Conservation (phyloP, 306 rosid species). For the Argentina anserina region DNA sequence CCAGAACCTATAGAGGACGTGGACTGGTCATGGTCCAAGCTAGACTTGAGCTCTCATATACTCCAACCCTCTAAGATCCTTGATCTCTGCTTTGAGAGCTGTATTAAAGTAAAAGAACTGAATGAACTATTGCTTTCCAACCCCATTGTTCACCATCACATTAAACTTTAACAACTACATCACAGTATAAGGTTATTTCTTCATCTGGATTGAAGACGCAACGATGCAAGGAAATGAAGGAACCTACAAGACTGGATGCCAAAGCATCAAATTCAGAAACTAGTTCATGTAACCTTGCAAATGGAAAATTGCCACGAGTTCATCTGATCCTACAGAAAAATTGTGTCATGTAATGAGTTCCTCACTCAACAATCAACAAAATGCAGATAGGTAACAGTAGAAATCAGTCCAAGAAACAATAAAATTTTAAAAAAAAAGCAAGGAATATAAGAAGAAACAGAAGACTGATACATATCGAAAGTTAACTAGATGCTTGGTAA, state of each 20-base stretch:
- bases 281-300: background rate
- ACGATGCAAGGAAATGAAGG: background rate
- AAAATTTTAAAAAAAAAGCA: background rate
- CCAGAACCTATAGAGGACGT: slow-evolving; percentile 1
- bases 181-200: background rate
- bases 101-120: slow-evolving; percentile 40
- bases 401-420: background rate
- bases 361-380: background rate
- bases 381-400: background rate
- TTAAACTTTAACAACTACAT: slow-evolving; percentile 30
- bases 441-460: background rate
- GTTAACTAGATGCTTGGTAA: background rate
- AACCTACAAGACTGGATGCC: background rate
- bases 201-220: slow-evolving; percentile 7
- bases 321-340: background rate
- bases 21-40: slow-evolving; percentile 36
- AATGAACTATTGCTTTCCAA: slow-evolving; percentile 35
- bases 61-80: slow-evolving; percentile 7
- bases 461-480: background rate
- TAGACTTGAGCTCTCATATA: slow-evolving; percentile 18
- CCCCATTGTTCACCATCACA: slow-evolving; percentile 33
- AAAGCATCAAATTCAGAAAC: background rate
- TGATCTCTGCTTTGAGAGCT: slow-evolving; percentile 39
- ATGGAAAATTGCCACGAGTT: background rate
- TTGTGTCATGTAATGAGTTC: background rate